Evolutionary conservation across 1,139 yeast species (phyloP), one percentile per base, ranked within the genome.

Genomic region (Kodamaea derodonti): DNA sequence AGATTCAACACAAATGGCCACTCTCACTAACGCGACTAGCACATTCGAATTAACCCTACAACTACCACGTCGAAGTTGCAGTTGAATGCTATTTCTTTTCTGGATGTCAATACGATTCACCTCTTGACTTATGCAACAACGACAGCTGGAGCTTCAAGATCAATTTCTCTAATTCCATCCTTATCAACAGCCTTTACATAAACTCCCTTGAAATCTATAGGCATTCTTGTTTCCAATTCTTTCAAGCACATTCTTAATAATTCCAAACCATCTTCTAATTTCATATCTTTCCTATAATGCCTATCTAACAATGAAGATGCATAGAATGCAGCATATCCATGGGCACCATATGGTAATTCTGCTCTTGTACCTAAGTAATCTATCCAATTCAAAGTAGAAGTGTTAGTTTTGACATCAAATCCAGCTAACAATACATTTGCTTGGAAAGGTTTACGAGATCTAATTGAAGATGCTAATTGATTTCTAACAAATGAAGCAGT

Each of bases 241-340:
- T 72, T 75, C 40, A 86, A 70, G 62, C 97, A 88, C 54, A 72
- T 58, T 42, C 77, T 70, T 57, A 90, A 72, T 50, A 92, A 72
- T 34, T 79, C 70, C 44, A 92, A 56, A 1, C 97, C 99, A 41
- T 88, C 94, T 23, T 81, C 88, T 30, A 77, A 62, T 9, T 76
- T 68, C 80, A 90, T 77, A 47, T 81, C 94, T 31, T 80, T 75
- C 54, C 82, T 75, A 62, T 90, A 88, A 62, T 90, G 96, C 49
- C 84, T 88, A 65, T 92, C 99, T 49, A 94, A 72, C 44, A 92
- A 68, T 3, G 98, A 85, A 58, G 87, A 75, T 30, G 95, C 81
- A 60, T 92, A 92, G 61, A 88, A 94, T 3, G 95, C 95, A 24
- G 98, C 95, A 54, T 94, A 92, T 3, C 98, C 98, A 54, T 88